Evolutionary conservation across 176 grass and related monocot genomes (phyloP).

Genomic region (Rhynchospora tenuis): DNA sequence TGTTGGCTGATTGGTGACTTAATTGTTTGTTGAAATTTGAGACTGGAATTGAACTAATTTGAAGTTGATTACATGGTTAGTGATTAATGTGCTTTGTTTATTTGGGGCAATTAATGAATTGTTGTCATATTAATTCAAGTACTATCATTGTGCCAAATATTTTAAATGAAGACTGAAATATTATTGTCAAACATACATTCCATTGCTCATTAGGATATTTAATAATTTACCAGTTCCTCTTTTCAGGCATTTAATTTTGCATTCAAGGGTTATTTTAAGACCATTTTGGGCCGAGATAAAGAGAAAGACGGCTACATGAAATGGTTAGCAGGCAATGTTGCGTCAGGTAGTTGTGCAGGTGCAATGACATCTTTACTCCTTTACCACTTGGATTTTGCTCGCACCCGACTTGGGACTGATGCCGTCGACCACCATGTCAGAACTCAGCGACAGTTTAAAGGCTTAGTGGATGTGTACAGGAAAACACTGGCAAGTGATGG

Average conservation of each 20-base stretch:
- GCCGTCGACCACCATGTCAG: conserved; percentile 45
- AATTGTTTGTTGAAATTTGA: background rate
- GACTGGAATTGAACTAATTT: background rate
- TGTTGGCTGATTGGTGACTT: background rate
- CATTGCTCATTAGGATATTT: background rate
- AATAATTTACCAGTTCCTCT: background rate
- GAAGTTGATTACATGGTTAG: background rate
- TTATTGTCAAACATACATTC: background rate
- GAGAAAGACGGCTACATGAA: conserved; percentile 60
- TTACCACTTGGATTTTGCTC: conserved; percentile 89
- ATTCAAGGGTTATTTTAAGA: conserved; percentile 89
- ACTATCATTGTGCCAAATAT: background rate
- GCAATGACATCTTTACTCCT: conserved; percentile 69
- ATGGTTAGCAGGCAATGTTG: conserved; percentile 71
- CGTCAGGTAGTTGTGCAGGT: conserved; percentile 73
- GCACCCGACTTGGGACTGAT: conserved; percentile 75
- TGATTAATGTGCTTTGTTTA: background rate
- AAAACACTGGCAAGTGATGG: conserved; percentile 65
- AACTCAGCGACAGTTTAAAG: conserved; percentile 57
- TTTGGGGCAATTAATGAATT: background rate
- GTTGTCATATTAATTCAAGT: background rate
- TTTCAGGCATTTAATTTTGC: conserved; percentile 93
- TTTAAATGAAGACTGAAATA: background rate
- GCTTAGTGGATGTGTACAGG: conserved; percentile 73
- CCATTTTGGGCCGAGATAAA: conserved; percentile 55